A percentile compares a stretch with the other conserved stretches of the same genome.
phyloP scores from a whole-genome alignment of 768 basidiomycete species.

The Phanerodontia chrysosporium region DNA sequence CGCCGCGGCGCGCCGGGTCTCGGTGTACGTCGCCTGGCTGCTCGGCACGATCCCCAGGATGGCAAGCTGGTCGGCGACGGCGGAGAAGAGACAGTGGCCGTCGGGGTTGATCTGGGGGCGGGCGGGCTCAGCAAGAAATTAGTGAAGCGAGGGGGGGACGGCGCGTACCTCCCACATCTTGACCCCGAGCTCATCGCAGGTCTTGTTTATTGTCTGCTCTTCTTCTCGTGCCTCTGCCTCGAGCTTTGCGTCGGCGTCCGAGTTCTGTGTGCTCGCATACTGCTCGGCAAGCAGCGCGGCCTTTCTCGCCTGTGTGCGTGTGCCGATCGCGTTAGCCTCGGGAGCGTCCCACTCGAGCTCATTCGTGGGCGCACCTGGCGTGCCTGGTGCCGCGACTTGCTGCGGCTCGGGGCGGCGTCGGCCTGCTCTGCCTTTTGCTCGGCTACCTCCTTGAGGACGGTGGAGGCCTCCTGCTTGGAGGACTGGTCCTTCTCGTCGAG shows the following conservation, averaged over 20 bases:
- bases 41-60: conserved; percentile 64
- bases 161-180: conserved; percentile 58
- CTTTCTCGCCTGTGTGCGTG: conserved; percentile 55
- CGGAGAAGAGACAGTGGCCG: conserved; percentile 94
- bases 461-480: conserved; percentile 46
- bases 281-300: conserved; percentile 58
- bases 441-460: conserved; percentile 39
- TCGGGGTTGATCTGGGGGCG: conserved; percentile 80
- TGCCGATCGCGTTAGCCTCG: neutral
- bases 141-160: neutral
- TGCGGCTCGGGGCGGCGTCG: conserved; percentile 30
- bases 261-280: conserved; percentile 43
- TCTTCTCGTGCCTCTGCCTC: conserved; percentile 67
- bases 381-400: conserved; percentile 61
- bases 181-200: conserved; percentile 63
- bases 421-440: conserved; percentile 7
- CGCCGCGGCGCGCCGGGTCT: conserved; percentile 67
- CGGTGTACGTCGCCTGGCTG: conserved; percentile 53
- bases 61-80: conserved; percentile 86
- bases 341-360: neutral
- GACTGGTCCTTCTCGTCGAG: conserved; percentile 60
- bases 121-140: neutral
- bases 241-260: conserved; percentile 53
- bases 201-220: conserved; percentile 54
- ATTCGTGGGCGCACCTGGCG: conserved; percentile 49